Conservation (phyloP, 148 eudicot genomes). For the Rhododendron kiyosumense region DNA sequence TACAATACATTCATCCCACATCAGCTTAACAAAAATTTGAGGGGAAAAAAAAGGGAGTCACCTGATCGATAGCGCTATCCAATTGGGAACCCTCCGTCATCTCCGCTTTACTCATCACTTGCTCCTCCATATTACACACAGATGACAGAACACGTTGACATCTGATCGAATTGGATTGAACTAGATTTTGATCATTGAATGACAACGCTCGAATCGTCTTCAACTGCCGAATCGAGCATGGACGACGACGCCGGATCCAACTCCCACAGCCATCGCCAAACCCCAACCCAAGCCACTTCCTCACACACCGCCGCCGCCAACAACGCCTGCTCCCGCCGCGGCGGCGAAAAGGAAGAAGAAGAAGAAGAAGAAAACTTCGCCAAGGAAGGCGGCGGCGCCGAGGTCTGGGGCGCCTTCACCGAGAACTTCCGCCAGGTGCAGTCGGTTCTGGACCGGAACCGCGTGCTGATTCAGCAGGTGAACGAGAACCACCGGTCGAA, state of each 20-base stretch:
- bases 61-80: too few relatives aligned
- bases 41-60: too few relatives aligned
- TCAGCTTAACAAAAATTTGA: too few relatives aligned
- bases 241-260: conserved; percentile 5
- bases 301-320: neutral
- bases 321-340: neutral
- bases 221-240: conserved; percentile 15
- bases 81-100: too few relatives aligned
- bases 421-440: conserved; percentile 47
- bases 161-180: neutral
- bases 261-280: conserved; percentile 2
- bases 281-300: conserved; percentile 3
- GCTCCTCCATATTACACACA: too few relatives aligned
- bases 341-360: neutral
- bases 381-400: conserved; percentile 12
- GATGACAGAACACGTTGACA: neutral
- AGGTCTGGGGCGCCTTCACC: conserved; percentile 38
- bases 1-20: too few relatives aligned
- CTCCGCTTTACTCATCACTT: too few relatives aligned
- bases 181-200: conserved; percentile 1
- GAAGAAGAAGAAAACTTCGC: neutral
- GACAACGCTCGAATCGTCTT: conserved; percentile 17
- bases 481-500: conserved; percentile 69
- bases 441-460: conserved; percentile 51
- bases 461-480: conserved; percentile 50